These are phyloP conservation scores for Malassezia brasiliensis DNA, from an alignment of 1,284 basidiomycete genomes.

Conservation along the genomic window DNA sequence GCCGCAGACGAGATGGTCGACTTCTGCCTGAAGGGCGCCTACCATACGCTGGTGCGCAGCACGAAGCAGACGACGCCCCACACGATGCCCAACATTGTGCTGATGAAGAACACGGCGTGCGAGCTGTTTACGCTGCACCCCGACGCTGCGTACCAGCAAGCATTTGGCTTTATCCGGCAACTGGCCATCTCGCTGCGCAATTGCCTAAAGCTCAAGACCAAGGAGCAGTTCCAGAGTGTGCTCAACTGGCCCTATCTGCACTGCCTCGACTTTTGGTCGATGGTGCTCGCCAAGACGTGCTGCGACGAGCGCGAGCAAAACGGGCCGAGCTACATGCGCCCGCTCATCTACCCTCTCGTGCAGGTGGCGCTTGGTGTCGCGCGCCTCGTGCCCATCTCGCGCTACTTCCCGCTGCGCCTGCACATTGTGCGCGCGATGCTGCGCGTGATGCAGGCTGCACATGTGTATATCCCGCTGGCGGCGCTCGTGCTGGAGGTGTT, in stretches of 20 bases:
- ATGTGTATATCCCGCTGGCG: conserved; percentile 77
- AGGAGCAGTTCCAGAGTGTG: conserved; percentile 42
- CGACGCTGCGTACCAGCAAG: conserved; percentile 72
- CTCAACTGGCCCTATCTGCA: conserved; percentile 94
- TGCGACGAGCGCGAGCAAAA: conserved; percentile 25
- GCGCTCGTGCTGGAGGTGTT: conserved; percentile 79
- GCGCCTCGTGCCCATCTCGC: conserved; percentile 73
- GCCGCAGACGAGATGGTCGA: conserved; percentile 76
- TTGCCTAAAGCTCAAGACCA: conserved; percentile 71
- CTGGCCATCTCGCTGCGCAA: conserved; percentile 85
- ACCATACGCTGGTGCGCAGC: conserved; percentile 70
- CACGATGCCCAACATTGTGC: conserved; percentile 81
- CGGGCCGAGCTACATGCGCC: conserved; percentile 65
- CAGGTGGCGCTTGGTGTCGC: conserved; percentile 88
- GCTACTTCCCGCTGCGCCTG: conserved; percentile 71
- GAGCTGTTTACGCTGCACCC: conserved; percentile 71
- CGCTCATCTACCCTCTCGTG: conserved; percentile 86
- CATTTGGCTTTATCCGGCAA: conserved; percentile 92
- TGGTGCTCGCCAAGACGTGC: conserved; percentile 54
- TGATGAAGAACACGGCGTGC: conserved; percentile 96
- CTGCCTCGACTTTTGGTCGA: conserved; percentile 89
- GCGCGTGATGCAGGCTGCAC: conserved; percentile 65
- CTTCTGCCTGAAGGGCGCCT: conserved; percentile 76
- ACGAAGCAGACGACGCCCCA: conserved; percentile 73
- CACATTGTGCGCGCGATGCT: conserved; percentile 65